Percentiles rank a stretch among this genome's conserved stretches.
These are phyloP conservation scores for Theobroma grandiflorum DNA, from an alignment of 441 rosid genomes.

Conservation along the genomic window DNA sequence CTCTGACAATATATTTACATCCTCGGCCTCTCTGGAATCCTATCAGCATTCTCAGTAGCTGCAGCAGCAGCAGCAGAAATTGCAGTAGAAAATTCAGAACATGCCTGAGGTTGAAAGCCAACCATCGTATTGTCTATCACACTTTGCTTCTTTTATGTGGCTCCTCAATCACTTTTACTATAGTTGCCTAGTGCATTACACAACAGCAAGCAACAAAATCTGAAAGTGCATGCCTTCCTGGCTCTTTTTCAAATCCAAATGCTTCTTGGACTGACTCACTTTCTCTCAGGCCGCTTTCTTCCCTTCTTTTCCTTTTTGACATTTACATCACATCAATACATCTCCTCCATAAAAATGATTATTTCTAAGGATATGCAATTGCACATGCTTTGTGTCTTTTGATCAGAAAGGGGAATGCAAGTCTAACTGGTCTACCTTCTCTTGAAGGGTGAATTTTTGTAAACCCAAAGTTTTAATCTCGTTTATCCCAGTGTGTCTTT, in stretches of 20 bases:
- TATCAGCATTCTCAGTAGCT: not conserved
- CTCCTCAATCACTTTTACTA: not conserved
- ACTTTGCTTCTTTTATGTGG: not conserved
- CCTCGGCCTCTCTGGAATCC: constrained; percentile 14
- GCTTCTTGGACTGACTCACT: constrained; percentile 2
- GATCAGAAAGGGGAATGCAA: no score
- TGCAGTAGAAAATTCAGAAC: not conserved
- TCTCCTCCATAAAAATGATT: not conserved
- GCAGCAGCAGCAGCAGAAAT: constrained; percentile 2
- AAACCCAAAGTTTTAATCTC: not conserved
- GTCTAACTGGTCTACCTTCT: not conserved
- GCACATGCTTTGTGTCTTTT: not conserved
- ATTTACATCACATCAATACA: constrained; percentile 12
- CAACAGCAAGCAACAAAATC: not conserved
- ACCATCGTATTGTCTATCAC: not conserved
- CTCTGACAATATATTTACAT: constrained; percentile 17
- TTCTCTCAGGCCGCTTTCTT: not conserved
- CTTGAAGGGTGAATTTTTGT: not conserved
- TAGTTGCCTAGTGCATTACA: not conserved
- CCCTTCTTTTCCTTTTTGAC: not conserved
- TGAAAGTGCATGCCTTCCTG: not conserved
- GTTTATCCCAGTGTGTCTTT: not conserved
- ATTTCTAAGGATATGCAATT: not conserved
- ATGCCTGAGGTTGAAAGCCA: constrained; percentile 9
- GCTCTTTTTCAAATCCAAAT: constrained; percentile 9